Evolutionary conservation across 257 asterid species (phyloP).

Genomic region (Salvia miltiorrhiza): DNA sequence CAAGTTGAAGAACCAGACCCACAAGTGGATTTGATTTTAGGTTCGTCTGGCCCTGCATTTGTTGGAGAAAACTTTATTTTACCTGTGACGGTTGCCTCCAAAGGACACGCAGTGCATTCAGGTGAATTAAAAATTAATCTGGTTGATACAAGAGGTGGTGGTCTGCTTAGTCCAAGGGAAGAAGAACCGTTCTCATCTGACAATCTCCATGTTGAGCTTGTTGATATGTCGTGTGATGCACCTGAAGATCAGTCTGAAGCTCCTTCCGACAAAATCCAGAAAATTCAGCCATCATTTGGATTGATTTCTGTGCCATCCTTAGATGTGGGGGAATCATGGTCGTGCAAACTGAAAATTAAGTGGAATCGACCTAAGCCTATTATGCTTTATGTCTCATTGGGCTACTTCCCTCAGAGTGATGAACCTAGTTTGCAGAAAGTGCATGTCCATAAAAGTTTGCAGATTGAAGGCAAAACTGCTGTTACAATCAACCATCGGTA

Average conservation of each 20-base stretch:
- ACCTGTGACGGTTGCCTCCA: conserved; percentile 81
- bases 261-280: conserved; percentile 55
- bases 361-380: conserved; percentile 99
- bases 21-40: conserved; percentile 80
- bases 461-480: conserved; percentile 92
- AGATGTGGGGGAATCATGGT: conserved; percentile 73
- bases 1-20: conserved; percentile 99
- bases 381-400: conserved; percentile 88
- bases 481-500: conserved; percentile 63
- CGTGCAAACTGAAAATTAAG: conserved; percentile 81
- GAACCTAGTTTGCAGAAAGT: conserved; percentile 70
- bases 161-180: conserved; percentile 95
- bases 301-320: conserved; percentile 81
- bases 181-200: conserved; percentile 74
- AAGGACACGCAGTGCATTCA: conserved; percentile 80
- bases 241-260: conserved; percentile 38
- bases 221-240: conserved; percentile 57
- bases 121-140: conserved; percentile 96
- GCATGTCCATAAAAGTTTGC: conserved; percentile 93
- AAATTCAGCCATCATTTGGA: conserved; percentile 95
- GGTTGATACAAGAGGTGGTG: conserved; percentile 94
- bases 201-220: conserved; percentile 88
- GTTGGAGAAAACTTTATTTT: conserved; percentile 85
- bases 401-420: conserved; percentile 60
- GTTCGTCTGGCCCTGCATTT: conserved; percentile 82